Conservation (phyloP, 495 filamentous ascomycete species). For the Geopyxis carbonaria region DNA sequence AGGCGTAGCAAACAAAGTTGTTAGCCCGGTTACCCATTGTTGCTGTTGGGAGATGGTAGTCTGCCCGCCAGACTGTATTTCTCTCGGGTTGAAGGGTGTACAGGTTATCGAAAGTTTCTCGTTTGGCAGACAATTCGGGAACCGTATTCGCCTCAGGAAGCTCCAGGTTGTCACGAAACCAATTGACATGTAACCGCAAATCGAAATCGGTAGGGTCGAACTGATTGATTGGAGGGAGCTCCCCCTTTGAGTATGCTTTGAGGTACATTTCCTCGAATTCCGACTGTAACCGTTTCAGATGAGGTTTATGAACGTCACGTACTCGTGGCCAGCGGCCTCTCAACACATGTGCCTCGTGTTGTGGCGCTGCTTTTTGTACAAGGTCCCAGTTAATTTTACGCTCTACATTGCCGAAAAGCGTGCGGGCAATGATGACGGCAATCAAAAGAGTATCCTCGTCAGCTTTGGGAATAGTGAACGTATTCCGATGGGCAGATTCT, state of each 20-base stretch:
- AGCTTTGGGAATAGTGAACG: constrained; percentile 23
- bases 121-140: constrained; percentile 36
- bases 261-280: constrained; percentile 64
- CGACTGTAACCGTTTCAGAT: constrained; percentile 50
- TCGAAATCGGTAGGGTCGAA: constrained; percentile 54
- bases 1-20: constrained; percentile 29
- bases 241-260: constrained; percentile 51
- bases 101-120: constrained; percentile 33
- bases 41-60: constrained; percentile 20
- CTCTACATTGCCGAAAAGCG: constrained; percentile 56
- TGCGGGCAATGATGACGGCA: constrained; percentile 56
- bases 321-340: constrained; percentile 43
- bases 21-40: constrained; percentile 24
- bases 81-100: constrained; percentile 32
- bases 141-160: constrained; percentile 27
- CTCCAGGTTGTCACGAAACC: constrained; percentile 42
- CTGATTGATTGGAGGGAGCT: constrained; percentile 56
- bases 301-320: constrained; percentile 39
- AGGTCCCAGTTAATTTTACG: constrained; percentile 56
- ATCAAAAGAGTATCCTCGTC: constrained; percentile 37
- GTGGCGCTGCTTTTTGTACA: constrained; percentile 46
- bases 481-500: constrained; percentile 10
- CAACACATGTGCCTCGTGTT: constrained; percentile 39
- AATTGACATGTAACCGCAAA: constrained; percentile 57
- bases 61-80: constrained; percentile 25